phyloP scores from a whole-genome alignment of 2,329 filamentous ascomycete genomes.

The Ophiostoma piceae region DNA sequence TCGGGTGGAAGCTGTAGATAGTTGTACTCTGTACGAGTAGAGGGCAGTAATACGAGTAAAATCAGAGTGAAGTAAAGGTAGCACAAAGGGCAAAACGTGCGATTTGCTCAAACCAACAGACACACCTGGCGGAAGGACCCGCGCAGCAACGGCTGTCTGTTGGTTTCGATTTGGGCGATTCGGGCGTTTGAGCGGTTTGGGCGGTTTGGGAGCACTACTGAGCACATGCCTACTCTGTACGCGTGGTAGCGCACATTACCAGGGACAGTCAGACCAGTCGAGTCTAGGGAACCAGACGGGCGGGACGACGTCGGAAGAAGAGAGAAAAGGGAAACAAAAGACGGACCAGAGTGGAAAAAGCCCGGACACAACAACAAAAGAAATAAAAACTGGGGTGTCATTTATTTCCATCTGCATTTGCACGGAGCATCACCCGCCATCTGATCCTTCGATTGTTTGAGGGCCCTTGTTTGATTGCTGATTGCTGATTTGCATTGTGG shows the following conservation, averaged over 20 bases:
- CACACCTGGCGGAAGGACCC: not conserved
- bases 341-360: not conserved
- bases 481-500: not conserved
- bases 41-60: not conserved
- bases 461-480: too few relatives aligned
- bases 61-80: not conserved
- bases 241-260: too few relatives aligned
- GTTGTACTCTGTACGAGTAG: not conserved
- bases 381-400: conserved; percentile 1
- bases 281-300: not conserved
- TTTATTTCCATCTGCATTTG: not conserved
- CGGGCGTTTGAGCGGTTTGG: too few relatives aligned
- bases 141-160: not conserved
- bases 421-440: too few relatives aligned
- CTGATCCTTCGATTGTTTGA: too few relatives aligned
- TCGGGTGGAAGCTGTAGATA: not conserved
- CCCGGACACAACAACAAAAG: not conserved
- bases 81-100: not conserved
- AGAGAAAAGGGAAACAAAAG: not conserved
- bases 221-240: not conserved
- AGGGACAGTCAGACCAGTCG: not conserved
- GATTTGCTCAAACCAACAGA: not conserved
- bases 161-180: not conserved
- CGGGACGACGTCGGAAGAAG: conserved; percentile 1
- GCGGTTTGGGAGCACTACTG: too few relatives aligned